Base-by-base conservation (phyloP, 2,329 filamentous ascomycete genomes). In the Epichloe sylvatica region DNA sequence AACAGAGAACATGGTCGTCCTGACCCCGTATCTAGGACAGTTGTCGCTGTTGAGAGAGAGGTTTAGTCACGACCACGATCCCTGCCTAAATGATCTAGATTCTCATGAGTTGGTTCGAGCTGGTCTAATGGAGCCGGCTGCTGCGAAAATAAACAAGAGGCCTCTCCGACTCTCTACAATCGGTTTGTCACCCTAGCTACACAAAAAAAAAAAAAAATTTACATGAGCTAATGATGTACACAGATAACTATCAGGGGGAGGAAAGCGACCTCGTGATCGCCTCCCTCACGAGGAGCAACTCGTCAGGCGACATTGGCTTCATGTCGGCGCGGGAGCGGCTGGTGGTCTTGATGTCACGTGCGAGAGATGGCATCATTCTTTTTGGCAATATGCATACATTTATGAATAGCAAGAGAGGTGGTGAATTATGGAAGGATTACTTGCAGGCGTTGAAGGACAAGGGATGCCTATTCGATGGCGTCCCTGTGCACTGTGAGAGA, bases 161-260 rank as follows among this genome's bases (percentile, higher is more conserved):
- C 68, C 60, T 0, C 67, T 88, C 15, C 70, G 74, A 0, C 68
- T 89, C 0, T 86, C 84, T 0, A 87, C 84, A 0, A 83, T 89
- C 47, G 81, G 81, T 84, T 30, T 9, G 25, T 30, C 25, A 9
- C 8, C 25, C 25, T 9, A 30, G 25, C 25, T 9, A 30, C 3
- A 0, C 7, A 9, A 30, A 30, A 30, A 9, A 30, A 0, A 2
- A 9, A 30, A 30, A 30, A 9, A 30, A 1, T 19, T 19, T 7
- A 25, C 23, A 25, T 25, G 23, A 30, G 21, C 39, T 41, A 12
- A 41, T 19, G 2, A 35, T 3, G 5, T 7, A 0, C 3, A 2
- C 19, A 82, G 84, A 89, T 53, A 89, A 89, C 53, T 90, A 84
- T 51, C 85, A 89, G 60, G 84, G 85, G 84, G 84, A 89, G 57